These are phyloP conservation scores for Daedalea quercina DNA, from an alignment of 768 basidiomycete genomes.

Conservation along the genomic window DNA sequence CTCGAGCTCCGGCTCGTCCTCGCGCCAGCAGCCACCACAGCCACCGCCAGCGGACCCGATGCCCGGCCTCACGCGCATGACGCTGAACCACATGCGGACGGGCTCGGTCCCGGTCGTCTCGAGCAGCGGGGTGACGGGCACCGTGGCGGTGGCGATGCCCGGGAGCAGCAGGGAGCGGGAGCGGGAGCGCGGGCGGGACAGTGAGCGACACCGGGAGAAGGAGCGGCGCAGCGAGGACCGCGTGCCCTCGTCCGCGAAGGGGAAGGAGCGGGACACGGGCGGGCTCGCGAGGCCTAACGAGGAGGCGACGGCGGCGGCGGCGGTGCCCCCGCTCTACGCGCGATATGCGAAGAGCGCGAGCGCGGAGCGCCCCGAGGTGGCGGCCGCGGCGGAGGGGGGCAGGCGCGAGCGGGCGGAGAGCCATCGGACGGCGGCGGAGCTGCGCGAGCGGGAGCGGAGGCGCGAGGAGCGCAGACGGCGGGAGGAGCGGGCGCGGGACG, in stretches of 20 bases:
- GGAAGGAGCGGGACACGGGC: no score
- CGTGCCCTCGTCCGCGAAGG: not conserved
- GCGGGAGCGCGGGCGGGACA: not conserved
- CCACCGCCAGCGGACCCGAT: not conserved
- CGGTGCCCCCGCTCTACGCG: constrained; percentile 20
- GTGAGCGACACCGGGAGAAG: not conserved
- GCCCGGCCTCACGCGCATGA: not conserved
- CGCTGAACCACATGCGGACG: not conserved
- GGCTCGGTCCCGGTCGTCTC: not conserved
- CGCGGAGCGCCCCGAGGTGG: constrained; percentile 1
- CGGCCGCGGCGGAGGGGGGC: not conserved
- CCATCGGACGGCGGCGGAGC: constrained; percentile 19
- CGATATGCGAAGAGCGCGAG: constrained; percentile 16
- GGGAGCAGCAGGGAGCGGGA: not conserved
- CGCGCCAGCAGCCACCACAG: not conserved
- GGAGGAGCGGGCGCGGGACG: not conserved
- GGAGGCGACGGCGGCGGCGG: not conserved
- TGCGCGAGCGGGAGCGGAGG: constrained; percentile 1
- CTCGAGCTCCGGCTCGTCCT: not conserved
- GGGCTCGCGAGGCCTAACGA: not conserved
- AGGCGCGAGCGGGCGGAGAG: not conserved
- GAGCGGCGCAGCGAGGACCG: constrained; percentile 3
- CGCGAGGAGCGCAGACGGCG: not conserved
- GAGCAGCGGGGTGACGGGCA: not conserved
- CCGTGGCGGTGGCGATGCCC: not conserved